Conservation (phyloP, 1,139 yeast species). For the Hemisphaericaspora xylofermentans region DNA sequence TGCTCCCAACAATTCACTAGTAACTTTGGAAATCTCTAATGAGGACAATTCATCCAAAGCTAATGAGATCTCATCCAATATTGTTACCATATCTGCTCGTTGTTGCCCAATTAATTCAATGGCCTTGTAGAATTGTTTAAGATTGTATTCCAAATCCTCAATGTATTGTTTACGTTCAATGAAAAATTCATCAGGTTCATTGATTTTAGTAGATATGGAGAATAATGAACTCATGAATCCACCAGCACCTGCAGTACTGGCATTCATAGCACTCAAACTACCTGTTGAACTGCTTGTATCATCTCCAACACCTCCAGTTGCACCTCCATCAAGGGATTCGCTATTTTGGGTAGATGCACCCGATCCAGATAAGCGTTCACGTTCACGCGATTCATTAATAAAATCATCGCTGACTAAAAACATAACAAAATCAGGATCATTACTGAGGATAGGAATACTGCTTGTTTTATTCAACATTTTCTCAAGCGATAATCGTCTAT, state of each 20-base stretch:
- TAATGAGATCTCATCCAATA: slow-evolving; percentile 46
- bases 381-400: slow-evolving; percentile 57
- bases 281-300: slow-evolving; percentile 27
- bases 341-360: slow-evolving; percentile 48
- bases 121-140: slow-evolving; percentile 67
- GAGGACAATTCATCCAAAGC: slow-evolving; percentile 72
- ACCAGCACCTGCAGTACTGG: slow-evolving; percentile 28
- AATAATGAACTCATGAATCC: slow-evolving; percentile 68
- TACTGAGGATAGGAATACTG: slow-evolving; percentile 52
- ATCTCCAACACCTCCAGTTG: slow-evolving; percentile 20
- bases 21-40: slow-evolving; percentile 70
- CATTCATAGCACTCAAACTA: slow-evolving; percentile 25
- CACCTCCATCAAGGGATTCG: slow-evolving; percentile 39
- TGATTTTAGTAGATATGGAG: slow-evolving; percentile 57
- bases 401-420: slow-evolving; percentile 79
- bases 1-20: slow-evolving; percentile 52
- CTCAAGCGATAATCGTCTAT: slow-evolving; percentile 82
- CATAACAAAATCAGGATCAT: slow-evolving; percentile 73
- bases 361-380: slow-evolving; percentile 58
- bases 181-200: slow-evolving; percentile 81
- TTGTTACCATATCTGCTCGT: slow-evolving; percentile 63
- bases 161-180: slow-evolving; percentile 65
- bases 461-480: slow-evolving; percentile 77
- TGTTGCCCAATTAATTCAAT: slow-evolving; percentile 75
- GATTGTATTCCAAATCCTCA: slow-evolving; percentile 71